These are phyloP conservation scores for Luzula sylvatica DNA, from an alignment of 176 grass and related monocot species.

Conservation along the genomic window DNA sequence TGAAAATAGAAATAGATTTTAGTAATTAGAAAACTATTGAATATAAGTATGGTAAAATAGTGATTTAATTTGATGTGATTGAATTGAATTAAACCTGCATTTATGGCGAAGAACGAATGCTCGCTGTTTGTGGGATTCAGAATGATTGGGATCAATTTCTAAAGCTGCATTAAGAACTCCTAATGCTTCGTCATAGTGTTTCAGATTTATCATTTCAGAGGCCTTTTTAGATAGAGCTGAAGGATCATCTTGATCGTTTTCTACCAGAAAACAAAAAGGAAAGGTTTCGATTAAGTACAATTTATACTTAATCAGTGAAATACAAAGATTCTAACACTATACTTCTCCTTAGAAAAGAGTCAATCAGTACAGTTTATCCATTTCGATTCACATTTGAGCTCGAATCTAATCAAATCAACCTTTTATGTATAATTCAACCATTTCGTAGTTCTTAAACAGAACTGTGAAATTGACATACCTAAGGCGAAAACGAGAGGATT, in stretches of 20 bases:
- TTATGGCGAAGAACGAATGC: conserved; percentile 52
- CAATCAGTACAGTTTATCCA: background rate
- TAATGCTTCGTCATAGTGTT: conserved; percentile 59
- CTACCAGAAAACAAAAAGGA: conserved; percentile 21
- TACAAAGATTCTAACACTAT: background rate
- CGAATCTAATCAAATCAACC: background rate
- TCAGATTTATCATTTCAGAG: conserved; percentile 65
- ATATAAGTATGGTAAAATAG: background rate
- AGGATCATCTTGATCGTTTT: conserved; percentile 48
- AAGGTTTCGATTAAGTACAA: background rate
- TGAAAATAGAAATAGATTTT: conserved; percentile 15
- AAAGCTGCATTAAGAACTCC: conserved; percentile 68
- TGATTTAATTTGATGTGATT: background rate
- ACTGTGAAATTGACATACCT: background rate
- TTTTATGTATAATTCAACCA: background rate
- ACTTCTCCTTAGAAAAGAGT: no score
- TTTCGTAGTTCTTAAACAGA: background rate
- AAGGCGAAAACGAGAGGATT: conserved; percentile 18
- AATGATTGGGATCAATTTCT: conserved; percentile 72
- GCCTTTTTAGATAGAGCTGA: conserved; percentile 49
- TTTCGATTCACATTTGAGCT: background rate
- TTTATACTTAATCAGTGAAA: background rate
- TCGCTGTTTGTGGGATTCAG: conserved; percentile 67
- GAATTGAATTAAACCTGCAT: conserved; percentile 48
- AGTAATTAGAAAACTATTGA: background rate